These are phyloP conservation scores for Leccinum uliginosum DNA, from an alignment of 768 basidiomycete genomes.

Conservation along the genomic window DNA sequence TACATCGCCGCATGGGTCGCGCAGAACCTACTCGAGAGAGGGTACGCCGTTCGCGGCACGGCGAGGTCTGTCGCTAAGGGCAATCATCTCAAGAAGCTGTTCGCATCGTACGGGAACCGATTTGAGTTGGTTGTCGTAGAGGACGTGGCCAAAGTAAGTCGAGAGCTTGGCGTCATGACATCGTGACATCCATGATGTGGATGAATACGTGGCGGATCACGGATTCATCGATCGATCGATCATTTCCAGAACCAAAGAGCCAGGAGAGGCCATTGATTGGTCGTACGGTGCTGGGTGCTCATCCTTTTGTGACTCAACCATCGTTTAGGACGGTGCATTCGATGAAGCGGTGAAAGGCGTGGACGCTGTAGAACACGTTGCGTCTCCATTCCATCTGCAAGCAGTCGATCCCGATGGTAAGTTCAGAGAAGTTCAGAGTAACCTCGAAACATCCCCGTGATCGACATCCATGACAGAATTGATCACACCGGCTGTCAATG, in stretches of 20 bases:
- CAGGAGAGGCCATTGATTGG: neutral
- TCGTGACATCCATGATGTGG: too few relatives aligned
- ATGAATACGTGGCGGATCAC: too few relatives aligned
- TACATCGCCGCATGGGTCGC: constrained; percentile 43
- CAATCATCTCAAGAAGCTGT: constrained; percentile 48
- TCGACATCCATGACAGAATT: constrained; percentile 38
- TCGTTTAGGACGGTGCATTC: constrained; percentile 56
- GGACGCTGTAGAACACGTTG: constrained; percentile 66
- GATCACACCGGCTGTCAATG: constrained; percentile 66
- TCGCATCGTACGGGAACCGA: constrained; percentile 49
- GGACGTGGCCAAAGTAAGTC: constrained; percentile 55
- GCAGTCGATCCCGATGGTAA: constrained; percentile 42
- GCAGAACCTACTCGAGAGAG: constrained; percentile 50
- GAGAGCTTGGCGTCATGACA: too few relatives aligned
- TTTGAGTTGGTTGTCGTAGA: constrained; percentile 65
- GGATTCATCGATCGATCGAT: neutral
- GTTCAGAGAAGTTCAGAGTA: neutral
- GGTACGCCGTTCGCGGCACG: constrained; percentile 62
- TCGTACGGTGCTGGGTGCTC: neutral
- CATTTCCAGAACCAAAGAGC: neutral
- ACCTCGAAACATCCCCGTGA: neutral
- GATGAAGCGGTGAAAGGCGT: constrained; percentile 77
- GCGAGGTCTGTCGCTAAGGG: constrained; percentile 61
- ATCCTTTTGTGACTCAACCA: neutral
- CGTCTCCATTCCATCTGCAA: constrained; percentile 54